Conservation (phyloP, 1,284 basidiomycete genomes). For the Tylopilus sp. region DNA sequence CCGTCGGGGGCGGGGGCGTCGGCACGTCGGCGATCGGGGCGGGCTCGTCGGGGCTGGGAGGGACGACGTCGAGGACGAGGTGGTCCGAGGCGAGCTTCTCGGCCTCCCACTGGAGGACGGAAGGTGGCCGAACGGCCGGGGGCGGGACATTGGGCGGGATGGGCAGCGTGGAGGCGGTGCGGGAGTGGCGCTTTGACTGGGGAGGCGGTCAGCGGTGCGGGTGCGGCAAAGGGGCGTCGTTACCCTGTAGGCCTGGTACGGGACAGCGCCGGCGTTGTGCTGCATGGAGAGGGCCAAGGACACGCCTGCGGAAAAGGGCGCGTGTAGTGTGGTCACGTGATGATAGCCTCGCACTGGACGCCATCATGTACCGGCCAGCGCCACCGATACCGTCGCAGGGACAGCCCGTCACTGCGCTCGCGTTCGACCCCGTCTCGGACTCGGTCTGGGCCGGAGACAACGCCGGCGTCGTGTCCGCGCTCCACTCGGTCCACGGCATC, state of each 20-base stretch:
- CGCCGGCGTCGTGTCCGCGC: conserved; percentile 71
- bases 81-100: conserved; percentile 25
- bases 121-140: conserved; percentile 16
- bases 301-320: neutral
- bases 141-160: conserved; percentile 35
- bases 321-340: conserved; percentile 20
- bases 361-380: conserved; percentile 38
- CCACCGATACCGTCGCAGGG: conserved; percentile 38
- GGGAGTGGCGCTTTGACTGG: conserved; percentile 71
- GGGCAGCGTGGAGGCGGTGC: conserved; percentile 46
- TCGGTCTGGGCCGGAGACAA: conserved; percentile 85
- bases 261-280: conserved; percentile 39
- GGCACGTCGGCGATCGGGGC: neutral
- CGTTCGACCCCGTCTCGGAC: conserved; percentile 90
- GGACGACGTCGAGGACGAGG: conserved; percentile 6
- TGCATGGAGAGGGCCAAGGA: neutral
- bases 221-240: conserved; percentile 16
- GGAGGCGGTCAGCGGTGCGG: neutral
- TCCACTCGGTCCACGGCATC: conserved; percentile 65
- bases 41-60: neutral
- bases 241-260: conserved; percentile 75
- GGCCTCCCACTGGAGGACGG: conserved; percentile 9
- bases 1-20: conserved; percentile 5
- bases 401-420: conserved; percentile 67
- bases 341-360: neutral